These are phyloP conservation scores for Paramecium biaurelia DNA, from an alignment of 73 alveolate species.

Conservation along the genomic window DNA sequence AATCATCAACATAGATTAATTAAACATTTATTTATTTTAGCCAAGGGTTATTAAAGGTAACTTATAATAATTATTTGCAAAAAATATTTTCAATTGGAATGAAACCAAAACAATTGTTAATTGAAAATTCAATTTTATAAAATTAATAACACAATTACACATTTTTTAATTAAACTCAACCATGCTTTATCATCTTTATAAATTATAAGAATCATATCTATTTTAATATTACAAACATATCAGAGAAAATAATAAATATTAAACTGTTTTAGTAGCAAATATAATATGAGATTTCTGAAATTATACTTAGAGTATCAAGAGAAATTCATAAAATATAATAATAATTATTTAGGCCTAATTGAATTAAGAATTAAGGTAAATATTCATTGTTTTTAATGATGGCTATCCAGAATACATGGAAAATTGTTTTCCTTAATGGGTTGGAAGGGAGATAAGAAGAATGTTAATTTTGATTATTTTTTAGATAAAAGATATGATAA, in stretches of 20 bases:
- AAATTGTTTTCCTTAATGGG: neutral
- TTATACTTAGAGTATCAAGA: neutral
- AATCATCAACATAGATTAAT: neutral
- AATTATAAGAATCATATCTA: neutral
- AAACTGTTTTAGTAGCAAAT: neutral
- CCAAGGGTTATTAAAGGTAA: neutral
- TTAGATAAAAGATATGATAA: slow-evolving; percentile 3
- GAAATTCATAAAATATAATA: neutral
- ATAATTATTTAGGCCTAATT: slow-evolving; percentile 58
- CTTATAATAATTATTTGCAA: neutral
- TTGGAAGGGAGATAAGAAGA: slow-evolving; percentile 37
- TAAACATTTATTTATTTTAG: neutral
- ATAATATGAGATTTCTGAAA: neutral
- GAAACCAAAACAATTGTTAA: slow-evolving; percentile 13
- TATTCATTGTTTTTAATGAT: slow-evolving; percentile 69
- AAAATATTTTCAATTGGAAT: neutral
- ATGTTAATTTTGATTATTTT: slow-evolving; percentile 61
- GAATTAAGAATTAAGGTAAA: slow-evolving; percentile 76
- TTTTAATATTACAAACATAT: neutral
- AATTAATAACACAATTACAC: neutral
- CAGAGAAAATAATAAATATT: neutral
- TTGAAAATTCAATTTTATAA: neutral
- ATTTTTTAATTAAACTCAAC: neutral
- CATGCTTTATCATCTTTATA: neutral
- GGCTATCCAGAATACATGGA: slow-evolving; percentile 62